Conservation (phyloP, 192 early-diverging fungal species). For the Coemansia sp. region DNA sequence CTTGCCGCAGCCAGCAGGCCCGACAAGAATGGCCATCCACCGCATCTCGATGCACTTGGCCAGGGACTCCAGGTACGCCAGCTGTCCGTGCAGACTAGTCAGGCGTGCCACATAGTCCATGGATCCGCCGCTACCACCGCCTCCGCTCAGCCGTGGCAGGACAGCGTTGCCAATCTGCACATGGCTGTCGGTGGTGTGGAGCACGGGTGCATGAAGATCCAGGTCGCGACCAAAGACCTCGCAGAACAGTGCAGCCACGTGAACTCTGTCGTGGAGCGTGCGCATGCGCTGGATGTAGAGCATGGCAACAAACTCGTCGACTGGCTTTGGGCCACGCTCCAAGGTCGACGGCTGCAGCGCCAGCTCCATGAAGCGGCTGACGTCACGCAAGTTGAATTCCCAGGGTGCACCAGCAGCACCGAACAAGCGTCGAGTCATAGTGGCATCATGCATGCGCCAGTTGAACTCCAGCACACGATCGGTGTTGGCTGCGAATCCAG, state of each 20-base stretch:
- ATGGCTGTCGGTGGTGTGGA: constrained; percentile 55
- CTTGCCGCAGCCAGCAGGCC: constrained; percentile 83
- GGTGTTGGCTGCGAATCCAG: constrained; percentile 33
- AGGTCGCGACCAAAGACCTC: constrained; percentile 55
- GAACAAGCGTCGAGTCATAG: constrained; percentile 76
- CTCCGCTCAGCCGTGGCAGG: constrained; percentile 52
- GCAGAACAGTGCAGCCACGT: constrained; percentile 59
- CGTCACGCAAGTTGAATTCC: constrained; percentile 99
- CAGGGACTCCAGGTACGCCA: constrained; percentile 71
- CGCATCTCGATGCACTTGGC: constrained; percentile 85
- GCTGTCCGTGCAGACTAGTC: constrained; percentile 65
- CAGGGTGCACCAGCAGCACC: constrained; percentile 81
- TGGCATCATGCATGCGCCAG: constrained; percentile 78
- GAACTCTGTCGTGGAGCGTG: constrained; percentile 68
- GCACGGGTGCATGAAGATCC: constrained; percentile 9
- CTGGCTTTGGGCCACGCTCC: constrained; percentile 17
- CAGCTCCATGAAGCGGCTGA: constrained; percentile 90
- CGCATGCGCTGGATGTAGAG: constrained; percentile 92
- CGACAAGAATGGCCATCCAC: constrained; percentile 91
- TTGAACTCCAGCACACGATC: constrained; percentile 67
- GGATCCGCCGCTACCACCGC: not conserved
- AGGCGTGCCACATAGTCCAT: constrained; percentile 29
- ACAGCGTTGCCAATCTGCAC: constrained; percentile 67
- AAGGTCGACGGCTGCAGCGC: constrained; percentile 37
- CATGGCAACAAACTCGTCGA: constrained; percentile 70